Evolutionary conservation across 2,329 filamentous ascomycete species (phyloP).

Genomic region (Cercospora sp.): DNA sequence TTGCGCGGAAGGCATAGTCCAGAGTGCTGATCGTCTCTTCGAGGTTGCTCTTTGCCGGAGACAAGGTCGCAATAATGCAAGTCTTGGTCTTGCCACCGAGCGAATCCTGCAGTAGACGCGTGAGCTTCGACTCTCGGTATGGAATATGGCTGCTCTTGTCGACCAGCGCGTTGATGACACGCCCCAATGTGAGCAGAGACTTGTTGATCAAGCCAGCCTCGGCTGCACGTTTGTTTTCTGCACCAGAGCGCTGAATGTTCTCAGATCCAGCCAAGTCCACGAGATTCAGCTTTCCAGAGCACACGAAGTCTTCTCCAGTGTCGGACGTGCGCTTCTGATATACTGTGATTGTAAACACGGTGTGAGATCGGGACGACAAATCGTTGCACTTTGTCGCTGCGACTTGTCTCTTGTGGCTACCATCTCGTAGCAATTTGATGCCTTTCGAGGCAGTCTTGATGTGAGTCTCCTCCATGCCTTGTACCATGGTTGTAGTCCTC

Average conservation of each 20-base stretch:
- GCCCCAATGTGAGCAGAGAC: conserved; percentile 87
- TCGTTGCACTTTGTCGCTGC: conserved; percentile 99
- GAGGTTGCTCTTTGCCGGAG: conserved; percentile 89
- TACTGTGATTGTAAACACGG: conserved; percentile 93
- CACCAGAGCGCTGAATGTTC: conserved; percentile 94
- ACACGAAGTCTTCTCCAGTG: conserved; percentile 84
- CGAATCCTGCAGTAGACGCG: conserved; percentile 91
- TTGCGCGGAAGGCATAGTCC: conserved; percentile 95
- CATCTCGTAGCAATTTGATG: conserved; percentile 83
- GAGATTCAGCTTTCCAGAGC: conserved; percentile 89
- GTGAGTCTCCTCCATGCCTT: conserved; percentile 96
- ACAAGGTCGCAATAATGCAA: conserved; percentile 96
- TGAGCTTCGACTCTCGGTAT: conserved; percentile 92
- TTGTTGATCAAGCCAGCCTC: conserved; percentile 98
- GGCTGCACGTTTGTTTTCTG: conserved; percentile 94
- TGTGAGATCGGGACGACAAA: conserved; percentile 93
- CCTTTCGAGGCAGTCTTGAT: conserved; percentile 83
- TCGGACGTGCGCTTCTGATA: conserved; percentile 81
- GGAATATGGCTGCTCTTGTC: conserved; percentile 90
- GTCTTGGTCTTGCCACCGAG: conserved; percentile 94
- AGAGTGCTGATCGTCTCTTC: conserved; percentile 98
- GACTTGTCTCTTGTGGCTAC: conserved; percentile 94
- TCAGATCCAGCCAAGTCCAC: conserved; percentile 97
- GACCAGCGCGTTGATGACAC: conserved; percentile 96
- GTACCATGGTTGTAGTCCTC: conserved; percentile 81